Conservation (phyloP, 2,329 filamentous ascomycete species). For the Cladophialophora yegresii region DNA sequence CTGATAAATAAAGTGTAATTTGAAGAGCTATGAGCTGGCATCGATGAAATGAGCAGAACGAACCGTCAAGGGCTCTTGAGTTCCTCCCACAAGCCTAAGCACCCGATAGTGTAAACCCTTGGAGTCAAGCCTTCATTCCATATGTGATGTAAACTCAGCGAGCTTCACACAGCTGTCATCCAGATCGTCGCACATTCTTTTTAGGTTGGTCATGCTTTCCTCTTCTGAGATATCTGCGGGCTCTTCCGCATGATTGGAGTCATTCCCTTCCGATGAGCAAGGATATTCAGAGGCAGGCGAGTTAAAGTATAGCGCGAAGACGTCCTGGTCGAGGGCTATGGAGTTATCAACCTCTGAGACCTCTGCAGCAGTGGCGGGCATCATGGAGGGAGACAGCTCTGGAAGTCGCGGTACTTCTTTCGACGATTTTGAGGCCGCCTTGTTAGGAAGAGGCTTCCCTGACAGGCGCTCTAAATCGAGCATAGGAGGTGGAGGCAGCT, state of each 20-base stretch:
- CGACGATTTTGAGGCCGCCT: conserved; percentile 6
- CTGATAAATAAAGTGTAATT: conserved; percentile 1
- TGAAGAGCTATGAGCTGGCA: conserved; percentile 5
- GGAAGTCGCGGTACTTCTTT: conserved; percentile 25
- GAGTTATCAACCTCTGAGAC: conserved; percentile 53
- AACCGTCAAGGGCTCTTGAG: background rate
- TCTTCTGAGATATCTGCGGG: conserved; percentile 18
- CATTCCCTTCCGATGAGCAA: conserved; percentile 18
- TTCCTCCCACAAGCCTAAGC: too few relatives aligned
- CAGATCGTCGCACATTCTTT: conserved; percentile 27
- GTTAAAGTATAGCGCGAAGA: conserved; percentile 27
- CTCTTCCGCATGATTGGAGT: background rate
- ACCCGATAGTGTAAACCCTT: background rate
- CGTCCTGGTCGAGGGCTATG: conserved; percentile 43
- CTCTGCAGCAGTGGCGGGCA: conserved; percentile 43
- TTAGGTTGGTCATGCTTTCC: conserved; percentile 17
- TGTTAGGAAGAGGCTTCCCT: conserved; percentile 60
- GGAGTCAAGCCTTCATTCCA: conserved; percentile 12
- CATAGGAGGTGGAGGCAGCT: conserved; percentile 65
- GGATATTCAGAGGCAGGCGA: conserved; percentile 17
- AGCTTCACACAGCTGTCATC: conserved; percentile 31
- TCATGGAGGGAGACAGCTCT: conserved; percentile 32
- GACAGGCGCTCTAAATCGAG: conserved; percentile 66
- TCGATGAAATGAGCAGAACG: background rate
- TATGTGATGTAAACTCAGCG: conserved; percentile 20